Evolutionary conservation across 768 basidiomycete genomes (phyloP), one percentile per base, ranked within the genome.

Genomic region (Tulasnella sp.): DNA sequence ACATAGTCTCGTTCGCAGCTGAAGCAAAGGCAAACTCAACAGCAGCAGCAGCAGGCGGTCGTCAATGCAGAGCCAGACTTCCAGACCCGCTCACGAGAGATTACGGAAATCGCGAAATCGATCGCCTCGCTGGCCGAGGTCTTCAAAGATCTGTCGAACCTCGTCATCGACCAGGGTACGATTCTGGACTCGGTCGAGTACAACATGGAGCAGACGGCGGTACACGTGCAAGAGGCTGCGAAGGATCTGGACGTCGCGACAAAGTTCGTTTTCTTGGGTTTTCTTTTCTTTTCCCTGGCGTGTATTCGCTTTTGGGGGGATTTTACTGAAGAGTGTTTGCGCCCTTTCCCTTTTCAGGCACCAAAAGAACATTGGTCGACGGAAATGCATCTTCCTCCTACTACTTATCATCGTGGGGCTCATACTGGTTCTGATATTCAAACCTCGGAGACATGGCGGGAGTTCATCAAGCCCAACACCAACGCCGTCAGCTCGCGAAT

Each of bases 91-190:
- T 88, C 89, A 80, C 89, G 89, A 80, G 96, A 98, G 84, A 88
- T 99, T 80, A 89, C 91, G 42, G 92, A 96, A 83, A 95, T 99
- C 81, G 96, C 97, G 2, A 92, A 93, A 82, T 96, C 93, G 31
- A 99, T 99, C 82, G 90, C 93, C 58, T 90, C 91, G 68, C 89
- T 99, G 39, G 97, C 97, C 1, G 97, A 97, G 83, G 89, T 99
- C 75, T 99, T 99, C 89, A 96, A 97, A 83, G 98, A 99, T 84
- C 88, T 99, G 71, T 94, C 93, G 19, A 89, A 89, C 46, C 90
- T 99, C 78, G 95, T 99, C 80, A 98, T 99, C 81, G 98, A 99
- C 86, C 98, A 99, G 84, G 98, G 98, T 39, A 98, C 97, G 39
- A 89, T 99, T 42, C 89, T 99, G 78, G 98, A 99, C 86, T 96